Evolutionary conservation across 1,139 yeast genomes (phyloP).

Genomic region (Yamadazyma triangularis): DNA sequence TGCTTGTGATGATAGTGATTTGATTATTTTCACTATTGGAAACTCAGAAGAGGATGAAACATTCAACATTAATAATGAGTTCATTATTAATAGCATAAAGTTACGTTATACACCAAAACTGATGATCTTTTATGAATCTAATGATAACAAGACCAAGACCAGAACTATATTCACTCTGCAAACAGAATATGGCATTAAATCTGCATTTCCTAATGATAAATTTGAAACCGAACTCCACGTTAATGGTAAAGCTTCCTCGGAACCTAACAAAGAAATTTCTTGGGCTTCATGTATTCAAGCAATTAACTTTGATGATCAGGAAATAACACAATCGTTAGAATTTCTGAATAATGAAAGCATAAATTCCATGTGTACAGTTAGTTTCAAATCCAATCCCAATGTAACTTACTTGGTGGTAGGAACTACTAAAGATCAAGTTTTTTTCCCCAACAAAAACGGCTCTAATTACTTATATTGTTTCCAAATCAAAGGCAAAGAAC

Average conservation of each 20-base stretch:
- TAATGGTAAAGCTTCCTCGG: not conserved
- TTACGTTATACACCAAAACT: slow-evolving; percentile 54
- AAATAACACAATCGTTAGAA: not conserved
- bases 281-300: not conserved
- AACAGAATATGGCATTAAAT: not conserved
- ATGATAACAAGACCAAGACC: slow-evolving; percentile 5
- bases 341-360: not conserved
- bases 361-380: not conserved
- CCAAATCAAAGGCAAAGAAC: slow-evolving; percentile 17
- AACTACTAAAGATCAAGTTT: slow-evolving; percentile 15
- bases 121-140: slow-evolving; percentile 30
- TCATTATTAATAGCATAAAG: slow-evolving; percentile 37
- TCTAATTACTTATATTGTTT: slow-evolving; percentile 34
- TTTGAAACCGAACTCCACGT: not conserved
- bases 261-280: not conserved
- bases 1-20: slow-evolving; percentile 49
- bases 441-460: not conserved
- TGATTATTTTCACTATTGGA: slow-evolving; percentile 62
- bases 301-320: not conserved
- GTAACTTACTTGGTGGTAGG: slow-evolving; percentile 34
- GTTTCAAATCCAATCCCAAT: slow-evolving; percentile 11
- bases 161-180: slow-evolving; percentile 6
- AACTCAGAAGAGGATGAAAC: slow-evolving; percentile 14
- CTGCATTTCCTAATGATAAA: not conserved
- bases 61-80: slow-evolving; percentile 32